Base-by-base conservation (phyloP, 2,329 filamentous ascomycete genomes). In the Xylariaceae sp. region DNA sequence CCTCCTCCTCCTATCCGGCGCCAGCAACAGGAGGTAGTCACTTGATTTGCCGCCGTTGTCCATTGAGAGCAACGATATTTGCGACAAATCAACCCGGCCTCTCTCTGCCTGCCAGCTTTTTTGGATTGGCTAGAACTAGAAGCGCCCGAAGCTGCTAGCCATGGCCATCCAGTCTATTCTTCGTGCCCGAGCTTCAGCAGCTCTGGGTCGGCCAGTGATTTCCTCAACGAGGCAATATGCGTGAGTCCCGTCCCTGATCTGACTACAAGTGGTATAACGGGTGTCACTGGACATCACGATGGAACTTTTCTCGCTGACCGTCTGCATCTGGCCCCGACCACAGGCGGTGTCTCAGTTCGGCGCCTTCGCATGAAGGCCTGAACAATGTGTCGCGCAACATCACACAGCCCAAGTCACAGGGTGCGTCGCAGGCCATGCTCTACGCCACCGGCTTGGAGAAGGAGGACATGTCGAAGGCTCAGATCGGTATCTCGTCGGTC, bases 341-440 rank as follows among this genome's bases (percentile, higher is more conserved):
- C 61, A 83, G 80, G 59, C 82, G 82, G 56, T 72, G 77, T 62
- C 73, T 85, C 56, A 82, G 79, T 47, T 74, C 77, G 50, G 82
- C 83, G 15, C 68, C 80, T 35, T 72, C 78, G 66, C 75, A 85
- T 61, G 77, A 82, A 50, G 73, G 80, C 68, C 84, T 96, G 74
- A 99, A 99, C 82, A 90, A 85, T 74, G 81, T 93, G 73, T 97
- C 92, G 62, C 80, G 85, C 62, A 75, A 80, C 73, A 93, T 99
- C 78, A 99, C 94, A 30, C 92, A 97, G 78, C 93, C 92, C 73
- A 97, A 97, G 80, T 94, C 93, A 39, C 94, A 99, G 80, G 94
- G 94, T 67, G 94, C 95, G 57, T 97, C 94, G 48, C 94, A 99
- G 80, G 94, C 95, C 65, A 99, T 99, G 95, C 82, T 99, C 59